Evolutionary conservation across 257 asterid genomes (phyloP), one percentile per base, ranked within the genome.

Genomic region (Primulina huaijiensis): DNA sequence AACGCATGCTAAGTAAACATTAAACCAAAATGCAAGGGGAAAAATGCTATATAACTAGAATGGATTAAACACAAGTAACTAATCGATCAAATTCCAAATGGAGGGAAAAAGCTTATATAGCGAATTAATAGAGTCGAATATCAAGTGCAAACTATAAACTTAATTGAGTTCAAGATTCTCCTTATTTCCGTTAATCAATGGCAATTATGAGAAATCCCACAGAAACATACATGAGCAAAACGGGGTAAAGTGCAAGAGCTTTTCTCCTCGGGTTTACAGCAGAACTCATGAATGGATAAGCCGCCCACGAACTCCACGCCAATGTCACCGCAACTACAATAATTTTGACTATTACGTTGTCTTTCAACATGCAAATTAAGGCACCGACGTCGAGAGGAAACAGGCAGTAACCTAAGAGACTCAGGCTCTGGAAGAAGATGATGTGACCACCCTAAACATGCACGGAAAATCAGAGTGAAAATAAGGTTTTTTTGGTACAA

Each of bases 251-350:
- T 9, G 97, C 97, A 33, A 93, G 95, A 72, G 99, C 96, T 81
- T 90, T 93, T 78, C 99, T 87, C 71, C 82, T 77, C 0, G 97
- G 94, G 74, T 87, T 85, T 17, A 90, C 96, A 20, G 95, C 96
- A 3, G 89, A 85, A 68, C 97, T 93, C 90, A 90, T 93, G 90
- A 93, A 90, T 10, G 99, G 99, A 76, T 93, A 93, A 53, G 99
- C 99, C 12, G 97, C 99, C 99, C 97, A 93, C 8, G 96, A 90
- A 83, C 97, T 93, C 99, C 96, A 93, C 6, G 95, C 91, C 71
- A 93, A 66, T 33, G 99, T 81, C 63, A 93, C 84, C 23, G 79
- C 85, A 0, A 90, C 99, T 63, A 93, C 91, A 21, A 85, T 88
- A 46, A 84, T 69, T 83, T 93, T 93, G 14, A 93, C 62, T 29